Conservation (phyloP, 164 flowering plant genomes). For the Chimonanthus praecox region DNA sequence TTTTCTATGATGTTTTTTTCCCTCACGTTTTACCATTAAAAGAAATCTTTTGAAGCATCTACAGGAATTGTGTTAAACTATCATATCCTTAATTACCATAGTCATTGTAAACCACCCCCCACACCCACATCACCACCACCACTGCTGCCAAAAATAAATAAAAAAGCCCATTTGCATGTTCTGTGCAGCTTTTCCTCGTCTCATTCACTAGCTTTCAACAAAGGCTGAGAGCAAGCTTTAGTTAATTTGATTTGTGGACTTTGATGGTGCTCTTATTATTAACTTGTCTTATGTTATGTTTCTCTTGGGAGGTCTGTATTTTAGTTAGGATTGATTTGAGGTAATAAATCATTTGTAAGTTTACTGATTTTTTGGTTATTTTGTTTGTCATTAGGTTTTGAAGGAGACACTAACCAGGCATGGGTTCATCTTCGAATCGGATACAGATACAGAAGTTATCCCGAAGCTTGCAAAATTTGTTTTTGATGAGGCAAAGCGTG, state of each 20-base stretch:
- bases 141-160: too few relatives aligned
- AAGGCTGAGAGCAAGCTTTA: background rate
- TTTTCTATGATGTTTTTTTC: too few relatives aligned
- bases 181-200: background rate
- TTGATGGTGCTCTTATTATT: too few relatives aligned
- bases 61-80: too few relatives aligned
- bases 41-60: too few relatives aligned
- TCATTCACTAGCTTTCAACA: background rate
- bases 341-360: background rate
- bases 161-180: background rate
- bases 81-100: too few relatives aligned
- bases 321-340: background rate
- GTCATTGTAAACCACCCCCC: too few relatives aligned
- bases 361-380: background rate
- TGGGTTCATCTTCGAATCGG: constrained; percentile 92
- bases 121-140: too few relatives aligned
- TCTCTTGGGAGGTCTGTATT: background rate
- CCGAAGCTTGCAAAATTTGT: constrained; percentile 98
- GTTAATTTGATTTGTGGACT: background rate
- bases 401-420: constrained; percentile 84
- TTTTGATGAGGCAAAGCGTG: constrained; percentile 82
- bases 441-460: constrained; percentile 97
- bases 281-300: background rate
- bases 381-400: constrained; percentile 49
- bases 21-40: too few relatives aligned